A percentile compares a stretch with the other conserved stretches of the same genome.
Evolutionary conservation across 176 grass and related monocot genomes (phyloP).

Genomic region (Avena eriantha): DNA sequence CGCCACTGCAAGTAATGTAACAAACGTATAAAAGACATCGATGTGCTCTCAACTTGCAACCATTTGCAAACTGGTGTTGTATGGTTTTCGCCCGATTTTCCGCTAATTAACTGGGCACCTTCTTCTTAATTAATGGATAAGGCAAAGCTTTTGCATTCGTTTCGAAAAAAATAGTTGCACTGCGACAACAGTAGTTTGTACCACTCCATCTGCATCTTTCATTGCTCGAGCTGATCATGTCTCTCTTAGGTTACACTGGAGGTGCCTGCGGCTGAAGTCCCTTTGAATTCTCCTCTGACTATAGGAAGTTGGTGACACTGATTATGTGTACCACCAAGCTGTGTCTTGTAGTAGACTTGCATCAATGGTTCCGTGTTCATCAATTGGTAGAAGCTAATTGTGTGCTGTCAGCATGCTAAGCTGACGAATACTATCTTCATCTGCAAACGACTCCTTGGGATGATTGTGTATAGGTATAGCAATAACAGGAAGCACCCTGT

Average conservation of each 20-base stretch:
- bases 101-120: no score
- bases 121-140: no score
- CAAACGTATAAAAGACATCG: not conserved
- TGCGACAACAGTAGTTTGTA: not conserved
- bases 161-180: not conserved
- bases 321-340: not conserved
- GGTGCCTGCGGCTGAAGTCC: constrained; percentile 31
- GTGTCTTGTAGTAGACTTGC: constrained; percentile 4
- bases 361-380: not conserved
- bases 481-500: not conserved
- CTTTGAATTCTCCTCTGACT: constrained; percentile 36
- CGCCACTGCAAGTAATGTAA: not conserved
- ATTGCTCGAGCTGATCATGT: not conserved
- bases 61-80: no score
- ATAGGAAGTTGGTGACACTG: constrained; percentile 46
- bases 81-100: no score
- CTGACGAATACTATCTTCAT: not conserved
- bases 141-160: no score
- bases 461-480: not conserved
- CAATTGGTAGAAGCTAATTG: not conserved
- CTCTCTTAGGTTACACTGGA: constrained; percentile 55
- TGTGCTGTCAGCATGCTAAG: not conserved
- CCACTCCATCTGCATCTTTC: not conserved
- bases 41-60: not conserved
- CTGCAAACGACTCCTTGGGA: not conserved